A percentile compares a stretch with the other conserved stretches of the same genome.
Conservation (phyloP, 768 basidiomycete species). For the Hirschioporus abietinus region DNA sequence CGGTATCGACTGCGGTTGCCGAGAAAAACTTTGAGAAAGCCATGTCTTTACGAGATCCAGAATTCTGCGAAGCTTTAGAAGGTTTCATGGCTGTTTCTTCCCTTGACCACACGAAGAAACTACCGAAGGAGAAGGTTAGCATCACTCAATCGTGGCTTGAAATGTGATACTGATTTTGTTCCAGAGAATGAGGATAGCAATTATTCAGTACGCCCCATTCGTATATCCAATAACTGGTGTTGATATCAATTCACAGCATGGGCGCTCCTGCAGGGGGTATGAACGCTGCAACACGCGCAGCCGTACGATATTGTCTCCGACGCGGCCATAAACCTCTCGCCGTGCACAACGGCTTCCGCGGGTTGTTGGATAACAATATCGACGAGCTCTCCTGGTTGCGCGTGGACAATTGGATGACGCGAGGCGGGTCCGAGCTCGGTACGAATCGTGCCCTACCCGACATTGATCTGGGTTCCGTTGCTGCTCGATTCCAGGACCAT, state of each 20-base stretch:
- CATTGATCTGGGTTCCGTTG: conserved; percentile 81
- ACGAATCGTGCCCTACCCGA: conserved; percentile 90
- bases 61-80: conserved; percentile 81
- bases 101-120: conserved; percentile 44
- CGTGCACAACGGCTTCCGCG: conserved; percentile 94
- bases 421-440: conserved; percentile 96
- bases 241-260: conserved; percentile 45
- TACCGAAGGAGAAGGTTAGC: conserved; percentile 46
- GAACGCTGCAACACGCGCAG: conserved; percentile 96
- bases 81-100: conserved; percentile 78
- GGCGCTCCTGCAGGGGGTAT: conserved; percentile 98
- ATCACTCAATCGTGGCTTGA: background rate
- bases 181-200: conserved; percentile 72
- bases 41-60: conserved; percentile 84
- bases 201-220: conserved; percentile 70
- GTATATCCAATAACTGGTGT: conserved; percentile 2
- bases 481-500: conserved; percentile 87
- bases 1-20: conserved; percentile 77
- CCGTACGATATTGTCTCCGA: conserved; percentile 86
- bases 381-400: conserved; percentile 90
- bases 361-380: conserved; percentile 85
- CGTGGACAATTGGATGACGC: conserved; percentile 93
- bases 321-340: conserved; percentile 92
- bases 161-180: conserved; percentile 13
- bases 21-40: conserved; percentile 82